These are phyloP conservation scores for Leucosporidium scottii DNA, from an alignment of 768 basidiomycete genomes.

Conservation along the genomic window DNA sequence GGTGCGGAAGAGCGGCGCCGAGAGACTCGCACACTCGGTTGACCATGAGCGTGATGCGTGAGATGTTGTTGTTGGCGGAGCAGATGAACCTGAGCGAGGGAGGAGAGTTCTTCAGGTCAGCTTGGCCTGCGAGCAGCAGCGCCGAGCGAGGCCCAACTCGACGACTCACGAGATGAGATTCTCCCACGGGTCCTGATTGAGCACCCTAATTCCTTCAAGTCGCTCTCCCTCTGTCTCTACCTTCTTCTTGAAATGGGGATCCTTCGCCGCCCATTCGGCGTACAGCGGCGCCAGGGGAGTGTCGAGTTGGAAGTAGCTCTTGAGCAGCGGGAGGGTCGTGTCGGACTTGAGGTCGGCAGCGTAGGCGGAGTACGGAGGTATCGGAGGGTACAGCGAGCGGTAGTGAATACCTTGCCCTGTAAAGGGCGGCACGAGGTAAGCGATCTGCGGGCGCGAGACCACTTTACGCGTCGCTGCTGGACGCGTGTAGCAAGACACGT, in stretches of 20 bases:
- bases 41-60: constrained; percentile 89
- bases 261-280: constrained; percentile 62
- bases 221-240: constrained; percentile 49
- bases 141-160: background rate
- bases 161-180: constrained; percentile 86
- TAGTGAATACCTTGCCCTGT: constrained; percentile 45
- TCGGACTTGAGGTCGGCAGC: constrained; percentile 46
- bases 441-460: background rate
- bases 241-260: constrained; percentile 61
- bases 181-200: constrained; percentile 94
- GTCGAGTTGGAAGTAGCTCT: constrained; percentile 82
- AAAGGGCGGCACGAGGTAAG: background rate
- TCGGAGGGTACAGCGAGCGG: constrained; percentile 57
- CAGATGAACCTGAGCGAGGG: constrained; percentile 67
- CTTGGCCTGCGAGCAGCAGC: background rate
- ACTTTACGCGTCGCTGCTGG: background rate
- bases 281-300: constrained; percentile 67
- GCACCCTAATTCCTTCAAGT: constrained; percentile 71
- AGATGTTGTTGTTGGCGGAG: constrained; percentile 93
- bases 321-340: constrained; percentile 67
- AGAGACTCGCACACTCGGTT: constrained; percentile 70
- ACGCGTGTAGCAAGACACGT: background rate
- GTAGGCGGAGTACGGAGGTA: constrained; percentile 31
- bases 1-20: constrained; percentile 57
- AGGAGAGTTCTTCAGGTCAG: background rate